These are phyloP conservation scores for Podosphaera xanthii DNA, from an alignment of 2,329 filamentous ascomycete species.

Conservation along the genomic window DNA sequence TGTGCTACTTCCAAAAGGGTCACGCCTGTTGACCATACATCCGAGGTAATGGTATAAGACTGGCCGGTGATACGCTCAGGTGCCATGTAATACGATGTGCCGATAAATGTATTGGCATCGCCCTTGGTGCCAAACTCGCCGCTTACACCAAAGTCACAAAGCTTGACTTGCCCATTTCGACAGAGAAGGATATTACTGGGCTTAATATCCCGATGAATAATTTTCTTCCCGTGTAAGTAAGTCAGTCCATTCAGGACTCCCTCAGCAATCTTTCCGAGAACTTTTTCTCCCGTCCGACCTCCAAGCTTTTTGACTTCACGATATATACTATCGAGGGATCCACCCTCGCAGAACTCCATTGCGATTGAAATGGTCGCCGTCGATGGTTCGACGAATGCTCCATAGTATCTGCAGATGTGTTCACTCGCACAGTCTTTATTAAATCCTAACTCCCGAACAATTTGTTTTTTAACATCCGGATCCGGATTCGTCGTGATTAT, in stretches of 20 bases:
- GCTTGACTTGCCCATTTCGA: conserved; percentile 79
- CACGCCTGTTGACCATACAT: conserved; percentile 94
- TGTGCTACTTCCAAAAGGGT: conserved; percentile 98
- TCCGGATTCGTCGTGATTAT: conserved; percentile 97
- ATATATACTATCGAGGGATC: conserved; percentile 89
- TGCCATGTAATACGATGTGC: conserved; percentile 98
- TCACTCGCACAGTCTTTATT: conserved; percentile 94
- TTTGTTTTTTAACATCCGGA: conserved; percentile 95
- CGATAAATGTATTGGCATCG: conserved; percentile 96
- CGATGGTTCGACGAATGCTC: conserved; percentile 87
- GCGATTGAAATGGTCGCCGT: conserved; percentile 93
- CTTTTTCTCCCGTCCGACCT: conserved; percentile 87
- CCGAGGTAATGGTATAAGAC: conserved; percentile 93
- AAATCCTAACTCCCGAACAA: conserved; percentile 85
- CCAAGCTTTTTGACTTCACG: conserved; percentile 90
- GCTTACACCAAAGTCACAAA: conserved; percentile 95
- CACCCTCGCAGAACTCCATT: conserved; percentile 98
- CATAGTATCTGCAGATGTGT: conserved; percentile 94
- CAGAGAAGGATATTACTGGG: conserved; percentile 91
- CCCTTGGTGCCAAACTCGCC: conserved; percentile 97
- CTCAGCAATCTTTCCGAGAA: conserved; percentile 88
- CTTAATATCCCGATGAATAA: conserved; percentile 98
- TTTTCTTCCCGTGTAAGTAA: conserved; percentile 85
- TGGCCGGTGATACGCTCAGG: conserved; percentile 94
- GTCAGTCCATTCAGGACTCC: conserved; percentile 83